Base-by-base conservation (phyloP, 768 basidiomycete species). In the Butyriboletus loyo region DNA sequence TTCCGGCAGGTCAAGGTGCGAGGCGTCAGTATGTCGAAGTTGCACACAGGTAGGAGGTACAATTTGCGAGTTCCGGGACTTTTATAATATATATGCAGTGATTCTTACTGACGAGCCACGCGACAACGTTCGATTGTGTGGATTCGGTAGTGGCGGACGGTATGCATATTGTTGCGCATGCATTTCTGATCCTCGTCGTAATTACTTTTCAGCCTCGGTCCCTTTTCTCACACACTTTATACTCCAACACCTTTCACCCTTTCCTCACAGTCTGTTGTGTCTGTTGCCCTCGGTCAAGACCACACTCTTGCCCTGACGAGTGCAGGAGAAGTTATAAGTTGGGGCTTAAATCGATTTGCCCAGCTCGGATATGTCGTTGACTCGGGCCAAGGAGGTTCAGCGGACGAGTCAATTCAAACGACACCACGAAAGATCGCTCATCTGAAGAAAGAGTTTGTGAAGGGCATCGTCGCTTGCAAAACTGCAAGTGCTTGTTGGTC, bases 401-500 rank as follows among this genome's bases (percentile, higher is more conserved):
- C 67, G 4, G 89, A 93, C 37, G 88, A 92, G 59, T 82, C 79
- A 2, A 82, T 94, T 4, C 96, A 99, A 66, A 68, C 77, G 2
- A 76, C 75, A 0, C 92, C 96, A 0, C 80, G 86, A 50, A 85
- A 86, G 68, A 81, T 98, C 24, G 87, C 86, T 0, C 75, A 83
- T 1, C 67, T 98, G 58, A 87, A 84, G 76, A 90, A 87, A 68
- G 89, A 95, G 60, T 55, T 75, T 27, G 85, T 96, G 4, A 72
- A 72, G 27, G 97, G 96, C 27, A 78, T 97, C 8, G 89, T 94
- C 0, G 93, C 95, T 0, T 90, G 87, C 59, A 87, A 90, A 64
- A 84, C 80, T 21, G 87, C 92, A 15, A 93, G 90, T 14, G 92
- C 85, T 6, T 95, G 92, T 69, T 97, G 92, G 90, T 94, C 92